Evolutionary conservation across 192 early-diverging fungal genomes (phyloP), one percentile per base, ranked within the genome.

Genomic region (Pilaira anomala): DNA sequence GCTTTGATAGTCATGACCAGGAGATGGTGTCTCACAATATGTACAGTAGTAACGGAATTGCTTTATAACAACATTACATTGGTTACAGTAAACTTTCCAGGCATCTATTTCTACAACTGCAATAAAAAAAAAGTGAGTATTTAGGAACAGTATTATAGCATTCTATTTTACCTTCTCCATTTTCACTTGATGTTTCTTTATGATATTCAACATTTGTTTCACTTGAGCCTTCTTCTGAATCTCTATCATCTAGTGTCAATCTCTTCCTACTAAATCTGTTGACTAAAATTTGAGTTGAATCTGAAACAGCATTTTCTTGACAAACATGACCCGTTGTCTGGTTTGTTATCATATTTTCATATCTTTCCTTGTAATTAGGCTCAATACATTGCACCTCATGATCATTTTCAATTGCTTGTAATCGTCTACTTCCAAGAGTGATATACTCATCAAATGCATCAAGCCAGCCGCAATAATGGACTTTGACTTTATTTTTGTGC

Each of bases 31-130:
- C 71, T 96, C 93, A 64, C 93, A 96, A 52, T 84, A 85, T 19
- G 83, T 88, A 65, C 93, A 96, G 63, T 88, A 96, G 67, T 88
- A 94, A 51, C 90, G 72, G 55, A 87, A 88, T 39, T 92, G 87
- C 41, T 85, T 82, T 63, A 95, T 92, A 8, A 87, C 78, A n/a
- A 90, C 75, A 41, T 80, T 77, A 69, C 93, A 95, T 64, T 81
- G 78, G 55, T 93, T 87, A 74, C 93, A 95, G 54, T 85, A 84
- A 21, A 92, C 83, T 41, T 79, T 79, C 84, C 84, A 87, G 26
- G 77, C 56, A 29, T 66, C 65, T 18, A 50, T 60, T 24, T 63
- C 70, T 67, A 57, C 7, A n/a, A 56, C 13, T 25, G 18, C 33
- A 63, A 55, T 22, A 13, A 49, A 44, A 62, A 26, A 55, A 1